Base-by-base conservation (phyloP, 106 monocot species). In the Apostasia shenzhenica region DNA sequence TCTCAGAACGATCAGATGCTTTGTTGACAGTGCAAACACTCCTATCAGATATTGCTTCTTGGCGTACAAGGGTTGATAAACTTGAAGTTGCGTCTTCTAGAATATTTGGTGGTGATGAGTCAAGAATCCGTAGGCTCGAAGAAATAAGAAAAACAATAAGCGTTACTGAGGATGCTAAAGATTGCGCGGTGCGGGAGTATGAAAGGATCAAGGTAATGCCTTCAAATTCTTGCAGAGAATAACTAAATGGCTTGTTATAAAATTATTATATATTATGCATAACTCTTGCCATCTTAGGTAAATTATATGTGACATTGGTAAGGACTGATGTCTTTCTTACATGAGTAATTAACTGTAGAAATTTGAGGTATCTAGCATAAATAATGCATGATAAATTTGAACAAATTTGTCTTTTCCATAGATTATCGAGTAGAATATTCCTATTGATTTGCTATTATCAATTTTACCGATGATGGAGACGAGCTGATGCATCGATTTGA, bases 1-100 rank as follows among this genome's bases (percentile, higher is more conserved):
- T 91, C 73, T 74, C 89, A 51, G 95, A 95, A 62, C 81, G 95
- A 37, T 82, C 95, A 26, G 82, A 81, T 86, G 86, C 92, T 42
- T 63, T 92, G 42, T 80, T 91, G 78, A 92, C 91, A 66, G 88
- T 95, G 45, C 95, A 95, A 77, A 92, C 88, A 53, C 86, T 92
- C 43, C 46, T 86, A 72, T 92, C 95, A 65, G 95, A 95, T 73
- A 45, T 95, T 55, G 75, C 91, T 70, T 81, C 95, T 49, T 77
- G 91, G 65, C 79, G 84, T 53, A 55, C 73, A 42, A 91, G 78
- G 70, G 80, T 72, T 72, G 91, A 89, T 67, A 92, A 84, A 69
- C 91, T 88, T 71, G 95, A 92, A 82, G 82, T 78, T 67, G 84
- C 95, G 74, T 80, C 91, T 3, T 86, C 88, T 38, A 89, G 77